Evolutionary conservation across 495 filamentous ascomycete species (phyloP).

Genomic region (Lepidopterella palustris): DNA sequence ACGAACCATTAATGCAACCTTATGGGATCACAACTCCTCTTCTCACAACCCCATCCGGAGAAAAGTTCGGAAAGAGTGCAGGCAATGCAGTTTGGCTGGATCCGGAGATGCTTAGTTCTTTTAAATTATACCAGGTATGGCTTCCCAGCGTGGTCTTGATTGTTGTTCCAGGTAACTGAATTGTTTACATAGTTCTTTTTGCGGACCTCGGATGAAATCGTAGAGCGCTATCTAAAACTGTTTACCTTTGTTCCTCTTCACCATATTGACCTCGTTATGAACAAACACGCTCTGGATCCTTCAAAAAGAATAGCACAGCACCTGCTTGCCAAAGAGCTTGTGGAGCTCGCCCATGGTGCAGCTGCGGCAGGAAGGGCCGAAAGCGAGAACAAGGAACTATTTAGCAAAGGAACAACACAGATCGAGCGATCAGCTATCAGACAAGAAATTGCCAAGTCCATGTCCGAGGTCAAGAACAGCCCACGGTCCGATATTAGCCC

Average conservation of each 20-base stretch:
- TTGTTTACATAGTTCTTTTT: conserved; percentile 64
- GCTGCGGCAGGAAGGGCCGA: conserved; percentile 17
- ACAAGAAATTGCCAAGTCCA: neutral
- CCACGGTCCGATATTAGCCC: neutral
- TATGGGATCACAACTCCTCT: conserved; percentile 87
- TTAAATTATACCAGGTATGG: conserved; percentile 73
- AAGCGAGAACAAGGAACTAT: conserved; percentile 20
- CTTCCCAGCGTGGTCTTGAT: neutral
- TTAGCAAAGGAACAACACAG: conserved; percentile 9
- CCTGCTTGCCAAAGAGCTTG: conserved; percentile 68
- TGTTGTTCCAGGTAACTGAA: conserved; percentile 4
- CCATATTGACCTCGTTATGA: conserved; percentile 58
- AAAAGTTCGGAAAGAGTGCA: conserved; percentile 92
- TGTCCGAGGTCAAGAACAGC: neutral
- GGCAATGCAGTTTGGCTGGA: conserved; percentile 96
- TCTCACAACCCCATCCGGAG: conserved; percentile 73
- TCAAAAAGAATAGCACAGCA: conserved; percentile 73
- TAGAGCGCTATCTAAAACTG: conserved; percentile 74
- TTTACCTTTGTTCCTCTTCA: conserved; percentile 80
- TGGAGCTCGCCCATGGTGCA: conserved; percentile 68
- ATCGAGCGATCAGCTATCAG: conserved; percentile 21
- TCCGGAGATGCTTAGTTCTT: conserved; percentile 65
- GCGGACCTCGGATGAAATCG: conserved; percentile 69
- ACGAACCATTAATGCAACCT: conserved; percentile 41
- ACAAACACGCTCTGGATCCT: conserved; percentile 57